Percentiles rank a stretch among this genome's conserved stretches.
Conservation (phyloP, 768 basidiomycete genomes). For the Suillus subluteus region DNA sequence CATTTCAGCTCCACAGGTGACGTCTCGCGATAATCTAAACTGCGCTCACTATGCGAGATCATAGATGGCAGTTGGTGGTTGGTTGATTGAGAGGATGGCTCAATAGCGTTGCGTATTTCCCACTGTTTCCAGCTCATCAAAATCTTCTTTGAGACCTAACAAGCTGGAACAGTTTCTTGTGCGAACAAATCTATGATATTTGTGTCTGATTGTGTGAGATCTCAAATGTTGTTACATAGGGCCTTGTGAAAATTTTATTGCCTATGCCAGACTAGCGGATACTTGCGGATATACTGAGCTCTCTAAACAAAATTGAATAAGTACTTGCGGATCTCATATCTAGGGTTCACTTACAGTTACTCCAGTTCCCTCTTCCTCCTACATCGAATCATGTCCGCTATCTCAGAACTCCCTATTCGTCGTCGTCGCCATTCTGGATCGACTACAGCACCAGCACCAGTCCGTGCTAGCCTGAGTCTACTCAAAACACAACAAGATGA, state of each 20-base stretch:
- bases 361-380: neutral
- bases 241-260: constrained; percentile 20
- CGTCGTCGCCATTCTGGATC: constrained; percentile 71
- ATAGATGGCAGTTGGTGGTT: constrained; percentile 5
- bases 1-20: neutral
- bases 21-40: neutral
- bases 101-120: neutral
- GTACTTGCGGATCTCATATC: constrained; percentile 4
- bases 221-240: neutral
- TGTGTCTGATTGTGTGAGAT: constrained; percentile 27
- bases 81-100: constrained; percentile 4
- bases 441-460: constrained; percentile 38
- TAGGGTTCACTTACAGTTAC: neutral
- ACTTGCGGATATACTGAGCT: neutral
- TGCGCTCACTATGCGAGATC: neutral
- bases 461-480: constrained; percentile 16
- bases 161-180: constrained; percentile 5
- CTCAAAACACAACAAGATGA: constrained; percentile 23
- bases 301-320: neutral
- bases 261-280: neutral
- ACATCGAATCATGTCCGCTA: constrained; percentile 18
- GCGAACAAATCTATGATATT: constrained; percentile 18
- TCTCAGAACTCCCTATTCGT: constrained; percentile 33
- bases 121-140: constrained; percentile 8
- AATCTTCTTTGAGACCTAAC: neutral